Evolutionary conservation across 179 eudicot species (phyloP).

Genomic region (Dionaea muscipula): DNA sequence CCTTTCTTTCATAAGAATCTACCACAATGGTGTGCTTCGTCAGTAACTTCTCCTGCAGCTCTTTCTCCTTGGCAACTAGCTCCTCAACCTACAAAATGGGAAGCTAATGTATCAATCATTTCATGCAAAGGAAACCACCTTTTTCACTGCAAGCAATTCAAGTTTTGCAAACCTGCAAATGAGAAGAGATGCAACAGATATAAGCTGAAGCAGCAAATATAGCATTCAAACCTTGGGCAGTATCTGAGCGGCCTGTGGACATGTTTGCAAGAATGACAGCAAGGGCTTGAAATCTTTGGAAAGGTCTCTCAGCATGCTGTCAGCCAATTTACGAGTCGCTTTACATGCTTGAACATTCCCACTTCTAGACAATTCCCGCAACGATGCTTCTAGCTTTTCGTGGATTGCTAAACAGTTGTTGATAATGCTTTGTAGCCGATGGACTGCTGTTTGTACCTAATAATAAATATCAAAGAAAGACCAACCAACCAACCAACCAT

Average conservation of each 20-base stretch:
- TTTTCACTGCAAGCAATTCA: no score
- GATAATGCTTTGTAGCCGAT: constrained; percentile 56
- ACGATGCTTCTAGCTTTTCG: constrained; percentile 73
- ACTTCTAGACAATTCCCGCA: constrained; percentile 76
- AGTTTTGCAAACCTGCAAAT: no score
- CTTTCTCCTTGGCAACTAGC: constrained; percentile 73
- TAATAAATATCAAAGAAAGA: no score
- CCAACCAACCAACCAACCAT: not conserved
- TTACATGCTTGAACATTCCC: constrained; percentile 87
- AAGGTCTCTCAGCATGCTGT: constrained; percentile 59
- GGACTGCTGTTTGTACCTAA: constrained; percentile 68
- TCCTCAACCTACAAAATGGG: constrained; percentile 61
- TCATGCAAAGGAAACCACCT: no score
- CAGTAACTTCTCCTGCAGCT: constrained; percentile 69
- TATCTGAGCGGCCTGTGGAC: constrained; percentile 61
- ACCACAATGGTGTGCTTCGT: constrained; percentile 57
- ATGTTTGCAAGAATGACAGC: constrained; percentile 66
- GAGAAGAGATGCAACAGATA: no score
- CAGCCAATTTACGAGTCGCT: constrained; percentile 68
- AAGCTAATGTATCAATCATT: no score
- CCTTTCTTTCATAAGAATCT: constrained; percentile 67
- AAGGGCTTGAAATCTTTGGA: constrained; percentile 76
- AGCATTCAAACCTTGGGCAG: constrained; percentile 51
- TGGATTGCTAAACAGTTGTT: constrained; percentile 45
- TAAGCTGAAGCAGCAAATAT: not conserved